phyloP scores from a whole-genome alignment of 2,329 filamentous ascomycete species.

The Daldinia eschscholtzii region DNA sequence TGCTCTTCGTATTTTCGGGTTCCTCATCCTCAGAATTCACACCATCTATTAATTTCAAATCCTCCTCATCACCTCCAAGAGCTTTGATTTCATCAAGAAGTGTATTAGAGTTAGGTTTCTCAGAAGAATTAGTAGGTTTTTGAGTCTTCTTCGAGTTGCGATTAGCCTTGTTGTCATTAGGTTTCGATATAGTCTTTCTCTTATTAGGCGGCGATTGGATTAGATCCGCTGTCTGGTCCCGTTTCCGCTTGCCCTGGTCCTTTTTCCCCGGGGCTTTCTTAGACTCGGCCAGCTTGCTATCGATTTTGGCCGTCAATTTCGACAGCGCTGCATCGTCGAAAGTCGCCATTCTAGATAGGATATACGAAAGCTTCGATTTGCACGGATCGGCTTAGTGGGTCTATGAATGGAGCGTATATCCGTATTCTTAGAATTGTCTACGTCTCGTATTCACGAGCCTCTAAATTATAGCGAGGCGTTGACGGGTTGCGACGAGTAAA shows the following conservation, averaged over 20 bases:
- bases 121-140: slow-evolving; percentile 25
- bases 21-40: slow-evolving; percentile 65
- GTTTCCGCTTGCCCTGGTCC: slow-evolving; percentile 57
- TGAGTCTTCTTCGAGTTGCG: slow-evolving; percentile 25
- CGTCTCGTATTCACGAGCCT: neutral
- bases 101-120: slow-evolving; percentile 50
- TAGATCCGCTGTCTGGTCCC: slow-evolving; percentile 54
- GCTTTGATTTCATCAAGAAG: slow-evolving; percentile 74
- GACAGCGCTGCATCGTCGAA: slow-evolving; percentile 66
- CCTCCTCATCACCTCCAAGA: slow-evolving; percentile 74
- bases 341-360: slow-evolving; percentile 47
- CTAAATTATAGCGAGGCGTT: slow-evolving; percentile 1
- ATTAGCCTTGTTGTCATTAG: slow-evolving; percentile 29
- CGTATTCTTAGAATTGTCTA: slow-evolving; percentile 8
- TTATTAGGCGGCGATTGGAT: slow-evolving; percentile 48
- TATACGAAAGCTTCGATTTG: neutral
- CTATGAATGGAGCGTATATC: neutral
- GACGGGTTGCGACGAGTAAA: slow-evolving; percentile 29
- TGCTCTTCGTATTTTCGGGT: slow-evolving; percentile 49
- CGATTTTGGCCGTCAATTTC: slow-evolving; percentile 68
- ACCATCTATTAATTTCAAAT: slow-evolving; percentile 71
- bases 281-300: slow-evolving; percentile 61
- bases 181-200: slow-evolving; percentile 40
- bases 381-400: neutral
- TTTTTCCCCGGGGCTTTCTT: slow-evolving; percentile 48